These are phyloP conservation scores for Dillenia suffruticosa DNA, from an alignment of 164 flowering plant species.

Conservation along the genomic window DNA sequence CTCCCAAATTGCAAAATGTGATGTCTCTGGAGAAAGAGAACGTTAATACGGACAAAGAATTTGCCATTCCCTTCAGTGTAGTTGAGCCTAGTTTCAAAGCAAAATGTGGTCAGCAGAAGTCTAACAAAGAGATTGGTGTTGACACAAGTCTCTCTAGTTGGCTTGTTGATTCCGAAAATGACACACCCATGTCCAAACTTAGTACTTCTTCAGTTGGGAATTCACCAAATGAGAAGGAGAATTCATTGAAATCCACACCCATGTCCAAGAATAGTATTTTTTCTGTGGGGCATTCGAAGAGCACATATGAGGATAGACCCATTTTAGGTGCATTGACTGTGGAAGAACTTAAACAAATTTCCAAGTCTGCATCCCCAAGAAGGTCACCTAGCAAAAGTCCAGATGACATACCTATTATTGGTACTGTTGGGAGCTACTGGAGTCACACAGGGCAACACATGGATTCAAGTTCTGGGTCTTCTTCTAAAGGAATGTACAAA, in stretches of 20 bases:
- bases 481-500: slow-evolving; percentile 82
- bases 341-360: slow-evolving; percentile 63
- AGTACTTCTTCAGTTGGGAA: no score
- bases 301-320: slow-evolving; percentile 67
- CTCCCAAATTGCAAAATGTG: slow-evolving; percentile 8
- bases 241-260: slow-evolving; percentile 16
- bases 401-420: slow-evolving; percentile 79
- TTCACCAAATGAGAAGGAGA: no score
- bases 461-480: slow-evolving; percentile 46
- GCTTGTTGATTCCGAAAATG: slow-evolving; percentile 49
- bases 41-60: slow-evolving; percentile 27
- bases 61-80: slow-evolving; percentile 28
- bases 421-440: slow-evolving; percentile 88
- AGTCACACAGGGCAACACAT: slow-evolving; percentile 27
- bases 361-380: slow-evolving; percentile 64
- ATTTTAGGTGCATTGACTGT: slow-evolving; percentile 84
- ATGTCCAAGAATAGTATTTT: slow-evolving; percentile 15
- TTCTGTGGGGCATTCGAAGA: slow-evolving; percentile 22
- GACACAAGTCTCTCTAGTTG: slow-evolving; percentile 72
- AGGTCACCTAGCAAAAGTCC: slow-evolving; percentile 76
- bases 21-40: slow-evolving; percentile 67
- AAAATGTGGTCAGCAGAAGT: slow-evolving; percentile 15
- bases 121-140: slow-evolving; percentile 35
- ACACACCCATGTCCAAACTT: no score
- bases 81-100: slow-evolving; percentile 46